Percentiles rank a stretch among this genome's conserved stretches.
phyloP scores from a whole-genome alignment of 441 rosid genomes.

The Erodium trifolium region DNA sequence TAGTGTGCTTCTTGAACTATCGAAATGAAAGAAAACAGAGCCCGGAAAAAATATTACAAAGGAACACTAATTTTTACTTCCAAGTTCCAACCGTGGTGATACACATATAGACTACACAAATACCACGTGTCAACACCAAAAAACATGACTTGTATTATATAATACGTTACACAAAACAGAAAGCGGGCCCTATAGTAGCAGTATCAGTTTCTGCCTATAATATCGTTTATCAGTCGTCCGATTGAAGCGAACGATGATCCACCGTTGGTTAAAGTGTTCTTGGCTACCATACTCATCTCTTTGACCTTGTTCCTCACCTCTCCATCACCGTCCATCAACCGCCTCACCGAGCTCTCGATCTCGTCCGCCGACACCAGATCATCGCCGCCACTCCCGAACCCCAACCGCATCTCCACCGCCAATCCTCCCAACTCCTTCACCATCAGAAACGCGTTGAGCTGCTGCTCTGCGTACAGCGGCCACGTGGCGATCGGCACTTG shows the following conservation, averaged over 20 bases:
- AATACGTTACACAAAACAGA: too few species aligned
- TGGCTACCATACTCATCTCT: conserved; percentile 28
- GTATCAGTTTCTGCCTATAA: not conserved
- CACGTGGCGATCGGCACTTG: conserved; percentile 44
- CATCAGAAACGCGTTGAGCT: conserved; percentile 39
- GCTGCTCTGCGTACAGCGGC: conserved; percentile 51
- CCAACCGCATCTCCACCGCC: conserved; percentile 36
- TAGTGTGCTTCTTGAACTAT: too few species aligned
- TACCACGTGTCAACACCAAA: too few species aligned
- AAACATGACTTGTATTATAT: too few species aligned
- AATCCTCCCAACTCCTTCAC: conserved; percentile 21
- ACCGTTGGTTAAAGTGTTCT: conserved; percentile 27
- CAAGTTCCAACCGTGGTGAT: too few species aligned
- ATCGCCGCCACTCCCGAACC: conserved; percentile 15
- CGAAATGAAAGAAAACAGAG: too few species aligned
- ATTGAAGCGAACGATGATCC: conserved; percentile 35
- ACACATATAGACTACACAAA: too few species aligned
- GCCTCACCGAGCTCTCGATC: conserved; percentile 24
- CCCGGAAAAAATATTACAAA: too few species aligned
- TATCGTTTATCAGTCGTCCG: conserved; percentile 21
- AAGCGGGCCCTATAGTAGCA: not conserved
- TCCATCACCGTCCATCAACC: conserved; percentile 27
- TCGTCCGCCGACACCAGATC: conserved; percentile 29
- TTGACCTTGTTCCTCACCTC: conserved; percentile 30
- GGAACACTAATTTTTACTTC: too few species aligned